Evolutionary conservation across 2,329 filamentous ascomycete genomes (phyloP).

Genomic region (Zymoseptoria tritici): DNA sequence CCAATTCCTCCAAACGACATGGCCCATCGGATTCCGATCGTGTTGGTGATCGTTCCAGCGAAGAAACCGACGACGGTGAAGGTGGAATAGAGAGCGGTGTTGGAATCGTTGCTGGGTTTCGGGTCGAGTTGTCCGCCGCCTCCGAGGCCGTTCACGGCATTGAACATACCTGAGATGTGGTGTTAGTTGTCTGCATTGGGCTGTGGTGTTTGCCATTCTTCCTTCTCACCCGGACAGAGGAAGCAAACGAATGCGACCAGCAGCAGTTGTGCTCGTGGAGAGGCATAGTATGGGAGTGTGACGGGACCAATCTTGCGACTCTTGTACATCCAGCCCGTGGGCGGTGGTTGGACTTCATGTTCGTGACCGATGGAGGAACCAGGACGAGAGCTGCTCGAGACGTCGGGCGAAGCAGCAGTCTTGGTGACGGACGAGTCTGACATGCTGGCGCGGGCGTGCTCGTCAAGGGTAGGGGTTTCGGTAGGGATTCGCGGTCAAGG

Average conservation of each 20-base stretch:
- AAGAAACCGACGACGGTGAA: slow-evolving; percentile 61
- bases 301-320: slow-evolving; percentile 34
- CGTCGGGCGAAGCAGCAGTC: neutral
- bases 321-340: slow-evolving; percentile 44
- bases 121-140: slow-evolving; percentile 42
- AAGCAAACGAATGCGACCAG: slow-evolving; percentile 48
- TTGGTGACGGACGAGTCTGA: neutral
- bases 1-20: slow-evolving; percentile 67
- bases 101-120: slow-evolving; percentile 55
- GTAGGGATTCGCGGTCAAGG: neutral
- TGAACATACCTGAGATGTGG: slow-evolving; percentile 39
- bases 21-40: slow-evolving; percentile 60
- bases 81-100: slow-evolving; percentile 64
- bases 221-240: slow-evolving; percentile 40
- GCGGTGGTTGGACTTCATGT: slow-evolving; percentile 10
- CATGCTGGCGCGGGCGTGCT: neutral
- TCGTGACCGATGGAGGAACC: neutral
- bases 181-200: neutral
- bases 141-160: slow-evolving; percentile 45
- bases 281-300: slow-evolving; percentile 43
- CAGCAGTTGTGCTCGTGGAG: slow-evolving; percentile 41
- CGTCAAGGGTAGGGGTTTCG: neutral
- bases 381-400: neutral
- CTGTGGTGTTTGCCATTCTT: neutral
- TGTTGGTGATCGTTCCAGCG: slow-evolving; percentile 67